These are phyloP conservation scores for Nicotiana otophora DNA, from an alignment of 257 asterid species.

Conservation along the genomic window DNA sequence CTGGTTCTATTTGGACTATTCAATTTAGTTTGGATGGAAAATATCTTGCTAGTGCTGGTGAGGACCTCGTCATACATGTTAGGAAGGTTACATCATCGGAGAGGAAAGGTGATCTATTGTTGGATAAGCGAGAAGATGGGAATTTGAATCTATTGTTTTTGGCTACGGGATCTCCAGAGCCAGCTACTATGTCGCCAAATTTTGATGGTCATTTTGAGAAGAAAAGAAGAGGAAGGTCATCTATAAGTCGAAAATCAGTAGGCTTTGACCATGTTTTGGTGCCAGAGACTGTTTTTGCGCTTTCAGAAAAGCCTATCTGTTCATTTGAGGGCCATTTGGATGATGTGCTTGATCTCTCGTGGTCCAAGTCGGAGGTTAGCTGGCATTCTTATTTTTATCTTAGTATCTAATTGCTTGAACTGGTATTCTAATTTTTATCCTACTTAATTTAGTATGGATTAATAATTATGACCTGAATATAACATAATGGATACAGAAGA, in stretches of 20 bases:
- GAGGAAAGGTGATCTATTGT: slow-evolving; percentile 70
- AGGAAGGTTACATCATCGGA: slow-evolving; percentile 83
- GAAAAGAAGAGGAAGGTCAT: slow-evolving; percentile 78
- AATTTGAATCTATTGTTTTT: slow-evolving; percentile 58
- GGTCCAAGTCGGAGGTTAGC: slow-evolving; percentile 98
- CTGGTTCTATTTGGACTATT: slow-evolving; percentile 90
- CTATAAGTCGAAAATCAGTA: slow-evolving; percentile 70
- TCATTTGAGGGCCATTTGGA: slow-evolving; percentile 81
- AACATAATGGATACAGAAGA: not conserved
- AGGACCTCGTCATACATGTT: slow-evolving; percentile 87
- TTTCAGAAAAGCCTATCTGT: slow-evolving; percentile 77
- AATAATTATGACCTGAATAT: not conserved
- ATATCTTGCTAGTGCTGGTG: slow-evolving; percentile 98
- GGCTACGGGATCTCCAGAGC: slow-evolving; percentile 82
- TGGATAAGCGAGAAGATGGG: slow-evolving; percentile 79
- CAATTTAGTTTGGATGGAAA: slow-evolving; percentile 93
- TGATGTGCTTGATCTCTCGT: slow-evolving; percentile 88
- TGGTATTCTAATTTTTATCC: not conserved
- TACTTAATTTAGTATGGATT: not conserved
- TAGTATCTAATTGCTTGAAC: not conserved
- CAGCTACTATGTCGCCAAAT: slow-evolving; percentile 63
- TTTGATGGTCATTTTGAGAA: slow-evolving; percentile 66
- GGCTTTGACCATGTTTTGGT: slow-evolving; percentile 75
- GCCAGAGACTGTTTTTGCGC: slow-evolving; percentile 77
- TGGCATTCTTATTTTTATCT: slow-evolving; percentile 12